phyloP scores from a whole-genome alignment of 139 green algal genomes.

The Dunaliella sp. region DNA sequence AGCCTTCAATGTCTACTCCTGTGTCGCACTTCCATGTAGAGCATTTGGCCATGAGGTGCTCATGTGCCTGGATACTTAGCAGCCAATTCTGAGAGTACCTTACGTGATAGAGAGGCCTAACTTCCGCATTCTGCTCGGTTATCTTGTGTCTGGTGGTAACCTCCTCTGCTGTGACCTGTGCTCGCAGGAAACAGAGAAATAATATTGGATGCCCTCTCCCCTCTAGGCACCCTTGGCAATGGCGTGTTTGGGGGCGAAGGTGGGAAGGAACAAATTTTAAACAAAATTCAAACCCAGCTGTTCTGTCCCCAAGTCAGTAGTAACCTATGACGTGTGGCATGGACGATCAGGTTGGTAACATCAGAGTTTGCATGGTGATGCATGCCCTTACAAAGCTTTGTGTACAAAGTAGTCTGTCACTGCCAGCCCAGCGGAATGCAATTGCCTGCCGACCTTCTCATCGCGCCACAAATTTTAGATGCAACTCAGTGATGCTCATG shows the following conservation, averaged over 20 bases:
- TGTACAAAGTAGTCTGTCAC: no score
- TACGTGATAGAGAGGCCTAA: background rate
- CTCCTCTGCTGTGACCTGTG: background rate
- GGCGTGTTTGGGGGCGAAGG: conserved; percentile 59
- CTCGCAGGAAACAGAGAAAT: conserved; percentile 42
- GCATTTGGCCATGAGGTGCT: background rate
- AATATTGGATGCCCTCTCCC: conserved; percentile 62
- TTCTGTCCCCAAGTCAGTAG: no score
- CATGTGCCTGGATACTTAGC: background rate
- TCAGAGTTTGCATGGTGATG: no score
- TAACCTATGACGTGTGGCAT: background rate
- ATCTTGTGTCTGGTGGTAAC: background rate
- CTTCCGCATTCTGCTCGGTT: background rate
- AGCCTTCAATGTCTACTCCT: background rate
- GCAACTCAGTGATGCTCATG: no score
- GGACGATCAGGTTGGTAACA: no score
- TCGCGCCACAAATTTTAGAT: no score
- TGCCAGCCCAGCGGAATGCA: no score
- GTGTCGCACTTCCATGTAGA: no score
- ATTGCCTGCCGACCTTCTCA: no score
- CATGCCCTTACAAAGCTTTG: no score
- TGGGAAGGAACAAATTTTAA: no score
- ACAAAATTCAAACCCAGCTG: no score
- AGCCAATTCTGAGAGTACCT: background rate
- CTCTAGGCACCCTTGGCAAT: conserved; percentile 39